Conservation (phyloP, 108 stramenopile genomes). For the Licmophora abbreviata region DNA sequence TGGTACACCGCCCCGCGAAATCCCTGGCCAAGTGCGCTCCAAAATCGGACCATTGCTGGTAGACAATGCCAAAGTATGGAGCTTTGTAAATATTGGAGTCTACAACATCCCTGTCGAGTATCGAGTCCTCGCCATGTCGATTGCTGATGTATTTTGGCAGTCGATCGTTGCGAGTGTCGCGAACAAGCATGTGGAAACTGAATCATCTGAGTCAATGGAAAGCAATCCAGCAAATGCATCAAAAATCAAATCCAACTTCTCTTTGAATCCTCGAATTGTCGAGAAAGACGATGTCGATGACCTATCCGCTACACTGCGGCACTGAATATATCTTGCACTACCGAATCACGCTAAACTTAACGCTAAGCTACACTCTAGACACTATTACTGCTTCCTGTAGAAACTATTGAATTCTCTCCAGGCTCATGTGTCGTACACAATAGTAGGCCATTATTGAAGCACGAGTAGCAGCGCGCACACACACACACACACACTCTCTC, state of each 20-base stretch:
- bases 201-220: not conserved
- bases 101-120: slow-evolving; percentile 45
- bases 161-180: slow-evolving; percentile 23
- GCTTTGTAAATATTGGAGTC: slow-evolving; percentile 35
- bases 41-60: slow-evolving; percentile 32
- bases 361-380: too few relatives aligned
- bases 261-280: too few relatives aligned
- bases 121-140: slow-evolving; percentile 17
- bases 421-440: too few relatives aligned
- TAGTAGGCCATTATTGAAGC: too few relatives aligned
- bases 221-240: not conserved
- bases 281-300: too few relatives aligned
- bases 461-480: not conserved
- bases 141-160: slow-evolving; percentile 37
- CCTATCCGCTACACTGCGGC: too few relatives aligned
- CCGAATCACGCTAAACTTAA: too few relatives aligned
- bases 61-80: slow-evolving; percentile 58
- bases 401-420: too few relatives aligned
- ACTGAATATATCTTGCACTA: too few relatives aligned
- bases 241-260: too few relatives aligned
- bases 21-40: slow-evolving; percentile 26
- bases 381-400: too few relatives aligned
- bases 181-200: not conserved
- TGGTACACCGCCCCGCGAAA: slow-evolving; percentile 17
- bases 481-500: not conserved